Conservation (phyloP, 176 grass and related monocot species). For the Poa pratensis region DNA sequence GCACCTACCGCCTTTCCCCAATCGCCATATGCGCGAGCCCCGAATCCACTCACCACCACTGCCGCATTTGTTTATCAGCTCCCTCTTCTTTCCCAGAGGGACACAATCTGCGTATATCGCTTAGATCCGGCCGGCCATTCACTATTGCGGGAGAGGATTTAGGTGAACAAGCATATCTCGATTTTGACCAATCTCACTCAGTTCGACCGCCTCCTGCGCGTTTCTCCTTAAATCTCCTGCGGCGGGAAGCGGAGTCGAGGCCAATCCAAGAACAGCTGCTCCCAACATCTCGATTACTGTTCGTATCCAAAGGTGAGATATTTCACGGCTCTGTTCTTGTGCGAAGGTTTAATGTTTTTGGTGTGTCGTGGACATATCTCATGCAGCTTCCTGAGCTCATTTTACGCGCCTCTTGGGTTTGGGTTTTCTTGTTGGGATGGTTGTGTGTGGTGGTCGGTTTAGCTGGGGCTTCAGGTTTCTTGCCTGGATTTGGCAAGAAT, state of each 20-base stretch:
- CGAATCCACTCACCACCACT: conserved; percentile 41
- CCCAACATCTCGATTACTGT: background rate
- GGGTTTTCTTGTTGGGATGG: conserved; percentile 37
- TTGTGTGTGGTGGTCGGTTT: background rate
- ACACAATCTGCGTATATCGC: conserved; percentile 3
- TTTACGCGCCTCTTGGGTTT: background rate
- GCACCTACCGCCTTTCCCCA: conserved; percentile 52
- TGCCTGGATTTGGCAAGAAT: conserved; percentile 22
- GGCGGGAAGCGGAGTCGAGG: conserved; percentile 15
- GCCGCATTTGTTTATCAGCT: conserved; percentile 36
- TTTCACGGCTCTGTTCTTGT: background rate
- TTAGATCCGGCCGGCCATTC: conserved; percentile 46
- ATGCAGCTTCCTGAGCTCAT: conserved; percentile 24
- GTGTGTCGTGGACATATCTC: background rate
- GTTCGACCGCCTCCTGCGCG: conserved; percentile 11
- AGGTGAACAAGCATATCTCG: conserved; percentile 49
- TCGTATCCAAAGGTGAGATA: conserved; percentile 44
- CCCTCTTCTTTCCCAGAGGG: background rate
- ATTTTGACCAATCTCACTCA: conserved; percentile 39
- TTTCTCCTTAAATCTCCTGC: conserved; percentile 40
- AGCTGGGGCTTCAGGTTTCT: conserved; percentile 34
- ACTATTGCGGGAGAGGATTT: conserved; percentile 46
- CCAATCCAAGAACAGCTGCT: conserved; percentile 33
- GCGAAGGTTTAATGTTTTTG: background rate
- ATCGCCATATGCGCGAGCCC: conserved; percentile 39